Conservation (phyloP, 495 filamentous ascomycete species). For the Aspergillus mulundensis region DNA sequence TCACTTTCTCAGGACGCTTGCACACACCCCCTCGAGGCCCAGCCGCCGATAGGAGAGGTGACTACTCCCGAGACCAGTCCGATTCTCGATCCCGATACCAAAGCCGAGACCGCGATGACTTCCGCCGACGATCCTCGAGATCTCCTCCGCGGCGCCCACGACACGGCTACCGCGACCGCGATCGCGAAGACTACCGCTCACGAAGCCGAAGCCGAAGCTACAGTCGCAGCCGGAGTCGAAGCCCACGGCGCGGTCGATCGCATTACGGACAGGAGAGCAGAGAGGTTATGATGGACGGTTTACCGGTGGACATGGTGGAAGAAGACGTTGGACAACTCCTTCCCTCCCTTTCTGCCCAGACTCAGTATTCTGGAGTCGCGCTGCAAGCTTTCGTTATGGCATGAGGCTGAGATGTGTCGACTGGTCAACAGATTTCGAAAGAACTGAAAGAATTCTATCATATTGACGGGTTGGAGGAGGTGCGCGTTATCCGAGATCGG, state of each 20-base stretch:
- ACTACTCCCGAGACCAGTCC: slow-evolving; percentile 30
- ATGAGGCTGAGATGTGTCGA: slow-evolving; percentile 44
- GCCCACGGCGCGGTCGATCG: slow-evolving; percentile 39
- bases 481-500: slow-evolving; percentile 63
- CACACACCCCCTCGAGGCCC: slow-evolving; percentile 39
- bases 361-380: slow-evolving; percentile 10
- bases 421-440: slow-evolving; percentile 53
- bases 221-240: slow-evolving; percentile 33
- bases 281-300: slow-evolving; percentile 60
- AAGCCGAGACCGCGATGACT: slow-evolving; percentile 40
- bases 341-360: slow-evolving; percentile 20
- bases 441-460: slow-evolving; percentile 58
- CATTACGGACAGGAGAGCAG: slow-evolving; percentile 50
- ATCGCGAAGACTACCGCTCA: slow-evolving; percentile 53
- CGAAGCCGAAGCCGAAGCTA: slow-evolving; percentile 42
- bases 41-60: slow-evolving; percentile 34
- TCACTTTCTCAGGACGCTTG: slow-evolving; percentile 35
- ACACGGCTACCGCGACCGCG: slow-evolving; percentile 50
- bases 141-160: slow-evolving; percentile 38
- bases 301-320: slow-evolving; percentile 56
- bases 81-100: slow-evolving; percentile 31
- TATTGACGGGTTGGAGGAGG: slow-evolving; percentile 56
- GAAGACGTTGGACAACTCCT: slow-evolving; percentile 57
- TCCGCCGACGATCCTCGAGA: slow-evolving; percentile 32
- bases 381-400: slow-evolving; percentile 22